These are phyloP conservation scores for Citrullus amarus DNA, from an alignment of 306 rosid genomes.

Conservation along the genomic window DNA sequence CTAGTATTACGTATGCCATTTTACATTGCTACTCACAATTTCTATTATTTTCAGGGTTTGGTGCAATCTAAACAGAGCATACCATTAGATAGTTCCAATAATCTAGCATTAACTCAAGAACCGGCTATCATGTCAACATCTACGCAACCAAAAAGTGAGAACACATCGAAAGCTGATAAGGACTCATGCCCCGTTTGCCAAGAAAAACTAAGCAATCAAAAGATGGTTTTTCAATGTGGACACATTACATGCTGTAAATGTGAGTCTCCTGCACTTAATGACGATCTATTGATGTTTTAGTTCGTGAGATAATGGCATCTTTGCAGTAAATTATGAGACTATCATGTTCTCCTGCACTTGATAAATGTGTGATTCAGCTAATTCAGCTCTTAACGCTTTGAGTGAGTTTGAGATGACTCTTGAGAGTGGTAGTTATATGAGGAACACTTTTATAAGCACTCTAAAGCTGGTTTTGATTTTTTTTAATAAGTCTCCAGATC, in stretches of 20 bases:
- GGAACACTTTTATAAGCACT: background rate
- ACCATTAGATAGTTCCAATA: slow-evolving; percentile 27
- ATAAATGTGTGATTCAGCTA: background rate
- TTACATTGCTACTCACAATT: slow-evolving; percentile 11
- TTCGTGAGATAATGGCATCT: background rate
- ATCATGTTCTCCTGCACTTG: background rate
- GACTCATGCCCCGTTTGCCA: slow-evolving; percentile 93
- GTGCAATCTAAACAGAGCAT: slow-evolving; percentile 55
- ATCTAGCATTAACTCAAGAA: slow-evolving; percentile 35
- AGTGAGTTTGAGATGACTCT: background rate
- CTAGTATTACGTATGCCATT: background rate
- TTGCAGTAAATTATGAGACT: background rate
- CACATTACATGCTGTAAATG: slow-evolving; percentile 91
- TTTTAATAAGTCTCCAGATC: background rate
- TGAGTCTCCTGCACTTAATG: slow-evolving; percentile 15
- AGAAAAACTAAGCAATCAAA: slow-evolving; percentile 56
- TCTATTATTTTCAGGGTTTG: slow-evolving; percentile 52
- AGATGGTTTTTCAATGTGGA: slow-evolving; percentile 97
- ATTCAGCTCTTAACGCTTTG: too few relatives aligned
- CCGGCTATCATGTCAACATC: slow-evolving; percentile 20
- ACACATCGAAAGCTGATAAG: slow-evolving; percentile 33
- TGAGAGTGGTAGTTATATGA: background rate
- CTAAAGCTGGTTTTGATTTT: background rate
- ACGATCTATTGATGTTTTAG: background rate
- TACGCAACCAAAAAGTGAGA: slow-evolving; percentile 28